Evolutionary conservation across 2,329 filamentous ascomycete species (phyloP), one percentile per base, ranked within the genome.

Genomic region (Penicillium sclerotiorum): DNA sequence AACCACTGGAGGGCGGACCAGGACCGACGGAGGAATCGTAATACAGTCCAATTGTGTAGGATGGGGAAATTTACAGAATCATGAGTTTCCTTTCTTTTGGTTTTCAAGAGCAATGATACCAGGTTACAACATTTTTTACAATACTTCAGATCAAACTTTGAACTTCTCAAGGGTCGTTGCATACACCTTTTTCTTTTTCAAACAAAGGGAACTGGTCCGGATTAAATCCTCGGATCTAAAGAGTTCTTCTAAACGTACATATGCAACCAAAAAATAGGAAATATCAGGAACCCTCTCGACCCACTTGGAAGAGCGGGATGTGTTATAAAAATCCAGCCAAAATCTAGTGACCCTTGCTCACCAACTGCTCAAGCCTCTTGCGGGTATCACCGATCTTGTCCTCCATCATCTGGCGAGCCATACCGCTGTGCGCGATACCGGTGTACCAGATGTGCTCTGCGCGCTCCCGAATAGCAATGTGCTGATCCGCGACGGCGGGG

Each of bases 351-450:
- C 90, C 92, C 81, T 95, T 92, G 78, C 84, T 90, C 47, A 97
- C 89, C 90, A 92, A 94, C 54, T 84, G 85, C 79, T 96, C 91
- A 50, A 96, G 77, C 42, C 81, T 80, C 73, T 92, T 87, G 62
- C 91, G 82, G 50, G 84, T 87, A 47, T 86, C 82, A 52, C 81
- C 82, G 46, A 96, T 87, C 77, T 89, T 92, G 55, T 90, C 87
- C 68, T 95, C 87, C 53, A 95, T 83, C 76, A 87, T 88, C 58
- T 78, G 80, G 55, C 85, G 80, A 41, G 84, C 84, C 69, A 90
- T 81, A 61, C 86, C 79, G 40, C 83, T 84, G 73, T 95, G 89
- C 48, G 87, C 83, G 72, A 84, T 84, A 46, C 89, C 88, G 55
- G 90, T 89, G 70, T 83, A 78, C 76, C 85, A 84, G 50, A 88